These are phyloP conservation scores for Neofusicoccum sp. DNA, from an alignment of 2,329 filamentous ascomycete species.

Conservation along the genomic window DNA sequence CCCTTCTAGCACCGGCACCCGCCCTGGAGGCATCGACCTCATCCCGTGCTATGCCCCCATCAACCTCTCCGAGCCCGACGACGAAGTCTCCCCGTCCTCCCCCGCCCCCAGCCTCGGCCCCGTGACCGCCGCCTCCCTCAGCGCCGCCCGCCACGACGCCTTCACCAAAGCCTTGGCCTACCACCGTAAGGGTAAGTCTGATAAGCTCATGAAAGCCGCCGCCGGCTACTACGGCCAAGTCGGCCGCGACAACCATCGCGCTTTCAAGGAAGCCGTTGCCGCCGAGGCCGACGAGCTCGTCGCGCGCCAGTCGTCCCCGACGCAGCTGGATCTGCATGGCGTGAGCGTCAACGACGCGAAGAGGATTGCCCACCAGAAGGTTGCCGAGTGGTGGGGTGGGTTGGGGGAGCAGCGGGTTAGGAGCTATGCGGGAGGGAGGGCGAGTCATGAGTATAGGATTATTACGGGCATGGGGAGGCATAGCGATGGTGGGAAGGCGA, in stretches of 20 bases:
- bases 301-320: slow-evolving; percentile 63
- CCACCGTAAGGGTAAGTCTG: slow-evolving; percentile 65
- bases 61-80: slow-evolving; percentile 35
- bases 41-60: slow-evolving; percentile 51
- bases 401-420: slow-evolving; percentile 66
- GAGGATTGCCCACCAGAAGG: slow-evolving; percentile 70
- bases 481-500: slow-evolving; percentile 73
- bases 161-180: slow-evolving; percentile 61
- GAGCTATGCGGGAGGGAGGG: slow-evolving; percentile 44
- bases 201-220: slow-evolving; percentile 73
- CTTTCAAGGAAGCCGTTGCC: slow-evolving; percentile 62
- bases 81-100: slow-evolving; percentile 26
- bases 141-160: slow-evolving; percentile 52
- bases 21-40: slow-evolving; percentile 49
- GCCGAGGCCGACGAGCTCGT: slow-evolving; percentile 72
- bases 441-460: slow-evolving; percentile 65
- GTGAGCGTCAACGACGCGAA: slow-evolving; percentile 80
- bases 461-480: slow-evolving; percentile 83
- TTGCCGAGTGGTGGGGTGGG: slow-evolving; percentile 74
- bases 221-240: slow-evolving; percentile 75
- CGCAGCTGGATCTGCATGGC: slow-evolving; percentile 77
- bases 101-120: slow-evolving; percentile 31
- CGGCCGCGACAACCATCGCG: slow-evolving; percentile 64
- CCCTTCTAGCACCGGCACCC: slow-evolving; percentile 31
- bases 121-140: slow-evolving; percentile 47